Evolutionary conservation across 345 rosid genomes (phyloP).

Genomic region (Hevea brasiliensis): DNA sequence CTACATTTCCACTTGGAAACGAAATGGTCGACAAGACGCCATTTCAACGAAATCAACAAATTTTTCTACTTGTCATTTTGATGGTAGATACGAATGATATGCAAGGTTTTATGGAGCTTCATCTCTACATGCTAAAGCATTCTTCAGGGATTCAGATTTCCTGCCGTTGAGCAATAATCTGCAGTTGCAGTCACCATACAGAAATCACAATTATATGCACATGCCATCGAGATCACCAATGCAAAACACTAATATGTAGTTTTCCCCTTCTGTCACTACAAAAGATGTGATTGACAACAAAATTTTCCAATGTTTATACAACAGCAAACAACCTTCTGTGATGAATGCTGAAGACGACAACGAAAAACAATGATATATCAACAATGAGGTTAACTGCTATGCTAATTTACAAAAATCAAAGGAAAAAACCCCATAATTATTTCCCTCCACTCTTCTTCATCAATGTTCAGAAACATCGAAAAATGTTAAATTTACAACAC

Average conservation of each 20-base stretch:
- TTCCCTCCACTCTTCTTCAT: neutral
- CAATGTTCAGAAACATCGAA: neutral
- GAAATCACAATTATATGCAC: neutral
- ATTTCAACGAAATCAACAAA: no score
- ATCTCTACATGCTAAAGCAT: neutral
- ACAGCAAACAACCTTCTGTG: neutral
- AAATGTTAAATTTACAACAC: constrained; percentile 5
- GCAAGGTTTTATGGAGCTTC: neutral
- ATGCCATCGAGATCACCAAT: no score
- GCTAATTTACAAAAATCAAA: neutral
- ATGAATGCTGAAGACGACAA: neutral
- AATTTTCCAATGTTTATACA: neutral
- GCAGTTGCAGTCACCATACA: neutral
- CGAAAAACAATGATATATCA: neutral
- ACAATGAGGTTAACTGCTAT: neutral
- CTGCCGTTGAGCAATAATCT: no score
- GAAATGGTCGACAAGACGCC: no score
- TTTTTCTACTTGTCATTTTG: no score
- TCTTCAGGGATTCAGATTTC: neutral
- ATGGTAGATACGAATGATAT: neutral
- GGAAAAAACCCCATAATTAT: neutral
- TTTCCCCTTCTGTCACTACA: neutral
- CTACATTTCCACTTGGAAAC: no score
- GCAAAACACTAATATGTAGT: neutral
- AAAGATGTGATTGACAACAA: neutral